These are phyloP conservation scores for Calonectria leucothoes DNA, from an alignment of 2,329 filamentous ascomycete genomes.

Conservation along the genomic window DNA sequence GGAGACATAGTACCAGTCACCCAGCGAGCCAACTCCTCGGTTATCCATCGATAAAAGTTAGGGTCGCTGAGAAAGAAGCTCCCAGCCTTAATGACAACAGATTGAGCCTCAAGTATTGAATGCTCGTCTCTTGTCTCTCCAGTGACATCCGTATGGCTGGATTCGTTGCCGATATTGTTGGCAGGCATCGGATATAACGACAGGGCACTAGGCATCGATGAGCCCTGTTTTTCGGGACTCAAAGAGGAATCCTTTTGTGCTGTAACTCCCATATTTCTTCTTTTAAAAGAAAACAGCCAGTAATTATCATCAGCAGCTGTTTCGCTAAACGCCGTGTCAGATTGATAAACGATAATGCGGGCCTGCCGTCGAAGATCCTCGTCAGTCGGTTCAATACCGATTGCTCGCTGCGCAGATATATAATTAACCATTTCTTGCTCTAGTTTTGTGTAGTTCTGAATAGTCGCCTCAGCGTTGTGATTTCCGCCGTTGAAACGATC, in stretches of 20 bases:
- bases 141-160: background rate
- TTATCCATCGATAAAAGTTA: slow-evolving; percentile 29
- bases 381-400: slow-evolving; percentile 30
- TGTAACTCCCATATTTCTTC: slow-evolving; percentile 22
- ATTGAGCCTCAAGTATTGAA: slow-evolving; percentile 16
- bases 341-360: slow-evolving; percentile 26
- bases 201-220: background rate
- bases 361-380: slow-evolving; percentile 29
- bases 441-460: slow-evolving; percentile 28
- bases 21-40: slow-evolving; percentile 27
- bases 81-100: slow-evolving; percentile 20
- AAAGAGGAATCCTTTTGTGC: background rate
- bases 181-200: background rate
- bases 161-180: background rate
- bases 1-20: slow-evolving; percentile 32
- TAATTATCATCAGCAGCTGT: slow-evolving; percentile 30
- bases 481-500: background rate
- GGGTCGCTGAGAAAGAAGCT: slow-evolving; percentile 28
- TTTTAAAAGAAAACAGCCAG: slow-evolving; percentile 34
- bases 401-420: slow-evolving; percentile 12
- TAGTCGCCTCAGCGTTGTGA: background rate
- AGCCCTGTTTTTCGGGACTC: background rate
- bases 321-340: slow-evolving; percentile 11
- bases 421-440: slow-evolving; percentile 28
- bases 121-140: background rate